phyloP scores from a whole-genome alignment of 2,329 filamentous ascomycete genomes.

The Orbilia javanica region DNA sequence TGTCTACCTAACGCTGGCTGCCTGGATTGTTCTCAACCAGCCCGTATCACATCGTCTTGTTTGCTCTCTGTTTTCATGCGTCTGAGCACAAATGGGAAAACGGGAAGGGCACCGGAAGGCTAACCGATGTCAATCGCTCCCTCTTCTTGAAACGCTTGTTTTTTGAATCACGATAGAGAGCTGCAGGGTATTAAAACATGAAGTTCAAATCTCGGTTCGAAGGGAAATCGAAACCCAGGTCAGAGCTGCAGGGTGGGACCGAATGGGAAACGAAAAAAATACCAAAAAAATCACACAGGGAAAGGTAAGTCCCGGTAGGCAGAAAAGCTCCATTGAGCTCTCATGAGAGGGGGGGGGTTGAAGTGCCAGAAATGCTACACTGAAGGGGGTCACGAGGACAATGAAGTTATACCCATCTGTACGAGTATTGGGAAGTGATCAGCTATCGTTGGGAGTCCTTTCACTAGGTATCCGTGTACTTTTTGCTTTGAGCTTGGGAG shows the following conservation, averaged over 20 bases:
- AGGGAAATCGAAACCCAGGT: neutral
- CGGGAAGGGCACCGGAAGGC: slow-evolving; percentile 44
- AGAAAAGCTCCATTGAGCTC: slow-evolving; percentile 25
- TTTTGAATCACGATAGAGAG: slow-evolving; percentile 39
- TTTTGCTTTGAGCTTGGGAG: slow-evolving; percentile 9
- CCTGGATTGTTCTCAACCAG: slow-evolving; percentile 37
- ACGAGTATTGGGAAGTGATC: slow-evolving; percentile 55
- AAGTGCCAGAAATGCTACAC: neutral
- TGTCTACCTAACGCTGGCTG: slow-evolving; percentile 54
- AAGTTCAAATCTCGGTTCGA: slow-evolving; percentile 35
- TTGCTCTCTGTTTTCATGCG: slow-evolving; percentile 40
- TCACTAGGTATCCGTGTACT: slow-evolving; percentile 11
- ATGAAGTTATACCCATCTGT: slow-evolving; percentile 36
- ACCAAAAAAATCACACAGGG: neutral
- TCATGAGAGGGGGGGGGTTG: neutral
- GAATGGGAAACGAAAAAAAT: neutral
- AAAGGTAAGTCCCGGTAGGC: slow-evolving; percentile 17
- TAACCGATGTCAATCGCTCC: slow-evolving; percentile 45
- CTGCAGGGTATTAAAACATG: slow-evolving; percentile 54
- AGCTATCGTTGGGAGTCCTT: slow-evolving; percentile 31
- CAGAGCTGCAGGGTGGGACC: neutral
- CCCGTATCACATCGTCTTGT: slow-evolving; percentile 24
- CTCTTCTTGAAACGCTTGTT: slow-evolving; percentile 34
- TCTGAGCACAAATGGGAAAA: slow-evolving; percentile 25
- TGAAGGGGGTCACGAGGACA: slow-evolving; percentile 14